Evolutionary conservation across 345 rosid genomes (phyloP), one percentile per base, ranked within the genome.

Genomic region (Rhizophora mangle): DNA sequence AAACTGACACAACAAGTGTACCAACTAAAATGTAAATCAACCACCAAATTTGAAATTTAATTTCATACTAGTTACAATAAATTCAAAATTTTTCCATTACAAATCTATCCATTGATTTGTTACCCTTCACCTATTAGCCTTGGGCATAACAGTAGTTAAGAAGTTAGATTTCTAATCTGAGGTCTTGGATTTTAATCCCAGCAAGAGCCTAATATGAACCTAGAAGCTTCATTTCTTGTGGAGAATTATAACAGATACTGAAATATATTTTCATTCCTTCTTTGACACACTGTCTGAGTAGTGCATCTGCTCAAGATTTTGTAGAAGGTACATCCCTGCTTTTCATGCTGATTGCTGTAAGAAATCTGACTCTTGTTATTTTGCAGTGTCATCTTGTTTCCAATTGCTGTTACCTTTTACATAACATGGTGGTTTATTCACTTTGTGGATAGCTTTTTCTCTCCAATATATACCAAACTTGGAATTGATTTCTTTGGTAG

Each of bases 361-460:
- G 34, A 11, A 37, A 37, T 55, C 84, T 81, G 34, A 71, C 46
- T 74, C 75, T 57, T 62, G 30, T 27, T 52, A 43, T 80, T 77
- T 69, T 85, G 87, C 94, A 95, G 99, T 76, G 99, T 92, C 69
- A 95, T 95, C 82, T 80, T 95, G 63, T 87, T 95, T 74, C 99
- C 98, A 21, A 90, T 95, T 72, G 96, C 96, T 1, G 82, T 92
- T 74, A 95, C 98, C 62, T 95, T 95, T 87, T 95, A 92, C 72
- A 75, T 89, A 61, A 95, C 99, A 2, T 95, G 99, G 99, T 95
- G 99, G 99, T 95, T 95, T 77, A 86, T 95, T 86, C 98, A 90
- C 84, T 90, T 95, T 68, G 98, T 95, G 26, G 98, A 95, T 83
- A 86, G 99, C 9, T 95, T 95, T 74, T 95, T 95, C 90, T 95